phyloP scores from a whole-genome alignment of 1,284 basidiomycete genomes.

The Sporisorium reilianum region DNA sequence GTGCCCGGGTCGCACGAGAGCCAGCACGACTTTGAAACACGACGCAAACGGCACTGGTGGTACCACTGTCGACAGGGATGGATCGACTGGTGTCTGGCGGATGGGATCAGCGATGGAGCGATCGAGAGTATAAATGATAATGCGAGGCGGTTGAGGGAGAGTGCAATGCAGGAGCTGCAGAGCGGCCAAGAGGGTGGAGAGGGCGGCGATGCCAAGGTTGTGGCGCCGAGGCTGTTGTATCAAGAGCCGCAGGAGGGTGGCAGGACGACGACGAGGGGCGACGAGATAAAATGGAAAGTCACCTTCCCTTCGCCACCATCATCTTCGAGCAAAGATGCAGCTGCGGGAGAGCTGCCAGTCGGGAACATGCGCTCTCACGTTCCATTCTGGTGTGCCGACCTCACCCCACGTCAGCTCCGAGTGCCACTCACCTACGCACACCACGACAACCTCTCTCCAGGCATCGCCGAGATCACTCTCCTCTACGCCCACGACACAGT shows the following conservation, averaged over 20 bases:
- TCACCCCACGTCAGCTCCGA: constrained; percentile 38
- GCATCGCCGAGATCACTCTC: constrained; percentile 49
- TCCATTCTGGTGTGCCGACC: constrained; percentile 58
- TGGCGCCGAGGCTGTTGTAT: constrained; percentile 34
- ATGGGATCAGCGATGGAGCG: constrained; percentile 35
- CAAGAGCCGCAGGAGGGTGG: constrained; percentile 33
- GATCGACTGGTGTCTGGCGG: constrained; percentile 57
- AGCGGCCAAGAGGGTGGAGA: constrained; percentile 3
- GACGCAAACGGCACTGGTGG: constrained; percentile 55
- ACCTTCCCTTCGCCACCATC: constrained; percentile 44
- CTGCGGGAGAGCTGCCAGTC: background rate
- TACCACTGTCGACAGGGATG: constrained; percentile 44
- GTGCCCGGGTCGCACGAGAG: constrained; percentile 23
- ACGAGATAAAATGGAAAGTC: constrained; percentile 52
- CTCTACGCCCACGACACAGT: constrained; percentile 40
- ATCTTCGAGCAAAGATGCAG: background rate
- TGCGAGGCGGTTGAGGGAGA: constrained; percentile 27
- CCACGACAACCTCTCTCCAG: constrained; percentile 48
- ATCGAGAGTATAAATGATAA: constrained; percentile 45
- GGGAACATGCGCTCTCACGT: constrained; percentile 31
- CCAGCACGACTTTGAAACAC: constrained; percentile 29
- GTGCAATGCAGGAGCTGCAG: constrained; percentile 16
- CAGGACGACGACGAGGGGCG: constrained; percentile 36
- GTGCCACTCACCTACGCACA: constrained; percentile 31
- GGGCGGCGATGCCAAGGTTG: constrained; percentile 4